Conservation (phyloP, 371 early-diverging fungal genomes). For the Mucor piriformis region DNA sequence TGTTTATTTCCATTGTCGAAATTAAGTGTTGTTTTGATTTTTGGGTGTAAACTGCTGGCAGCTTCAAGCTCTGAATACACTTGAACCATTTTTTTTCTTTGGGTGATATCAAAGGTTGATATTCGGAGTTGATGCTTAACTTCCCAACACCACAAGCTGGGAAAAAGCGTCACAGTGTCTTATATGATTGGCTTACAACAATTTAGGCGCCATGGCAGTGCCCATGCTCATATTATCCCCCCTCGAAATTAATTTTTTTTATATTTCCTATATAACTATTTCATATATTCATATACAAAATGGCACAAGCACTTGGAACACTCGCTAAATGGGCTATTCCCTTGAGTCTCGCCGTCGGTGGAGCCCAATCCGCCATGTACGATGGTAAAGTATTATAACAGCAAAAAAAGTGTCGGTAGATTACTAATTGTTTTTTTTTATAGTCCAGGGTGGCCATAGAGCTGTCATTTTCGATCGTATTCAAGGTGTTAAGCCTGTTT, state of each 20-base stretch:
- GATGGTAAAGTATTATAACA: constrained; percentile 71
- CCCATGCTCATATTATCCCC: constrained; percentile 5
- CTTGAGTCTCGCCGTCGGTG: constrained; percentile 68
- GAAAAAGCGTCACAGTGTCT: too few species aligned
- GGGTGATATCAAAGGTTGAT: too few species aligned
- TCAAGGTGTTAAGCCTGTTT: constrained; percentile 84
- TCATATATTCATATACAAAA: background rate
- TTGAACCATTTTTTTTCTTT: constrained; percentile 4
- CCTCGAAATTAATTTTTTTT: background rate
- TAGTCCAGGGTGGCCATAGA: constrained; percentile 94
- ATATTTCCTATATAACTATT: background rate
- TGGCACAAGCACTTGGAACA: constrained; percentile 41
- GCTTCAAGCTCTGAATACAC: constrained; percentile 21
- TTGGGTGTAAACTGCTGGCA: constrained; percentile 42
- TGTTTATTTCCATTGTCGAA: background rate
- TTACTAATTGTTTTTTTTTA: constrained; percentile 35
- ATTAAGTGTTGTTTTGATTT: constrained; percentile 30
- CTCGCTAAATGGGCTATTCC: constrained; percentile 71
- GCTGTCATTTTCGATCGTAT: constrained; percentile 97
- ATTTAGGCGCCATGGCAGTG: background rate
- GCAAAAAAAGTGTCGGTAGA: background rate
- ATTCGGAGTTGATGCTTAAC: too few species aligned
- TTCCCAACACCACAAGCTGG: too few species aligned
- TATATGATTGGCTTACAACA: background rate
- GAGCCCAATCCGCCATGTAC: constrained; percentile 85